phyloP scores from a whole-genome alignment of 257 asterid species.

The Ehretia macrophylla region DNA sequence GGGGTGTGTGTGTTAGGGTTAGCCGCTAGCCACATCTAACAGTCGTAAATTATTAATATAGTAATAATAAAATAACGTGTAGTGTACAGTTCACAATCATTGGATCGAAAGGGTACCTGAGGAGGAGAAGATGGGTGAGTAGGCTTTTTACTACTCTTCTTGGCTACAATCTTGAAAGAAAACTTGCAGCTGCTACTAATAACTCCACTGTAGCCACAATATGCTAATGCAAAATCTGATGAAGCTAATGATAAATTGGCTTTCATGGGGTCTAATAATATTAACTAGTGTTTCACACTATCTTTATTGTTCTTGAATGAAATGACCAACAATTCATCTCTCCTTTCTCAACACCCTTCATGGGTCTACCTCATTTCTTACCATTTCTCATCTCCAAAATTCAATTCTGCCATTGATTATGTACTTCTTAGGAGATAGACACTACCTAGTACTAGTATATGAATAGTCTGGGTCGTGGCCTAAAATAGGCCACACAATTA shows the following conservation, averaged over 20 bases:
- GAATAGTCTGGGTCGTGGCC: neutral
- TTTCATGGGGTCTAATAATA: conserved; percentile 46
- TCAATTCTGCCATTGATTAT: no score
- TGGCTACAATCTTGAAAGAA: conserved; percentile 55
- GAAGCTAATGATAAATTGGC: conserved; percentile 36
- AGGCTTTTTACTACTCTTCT: conserved; percentile 43
- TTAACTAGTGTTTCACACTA: conserved; percentile 1
- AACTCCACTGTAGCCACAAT: conserved; percentile 18
- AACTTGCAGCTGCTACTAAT: conserved; percentile 16
- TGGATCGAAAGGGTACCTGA: conserved; percentile 49
- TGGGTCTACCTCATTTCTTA: neutral
- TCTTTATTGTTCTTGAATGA: neutral
- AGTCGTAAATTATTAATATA: no score
- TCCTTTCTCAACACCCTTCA: neutral
- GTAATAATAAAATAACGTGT: no score
- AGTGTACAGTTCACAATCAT: no score
- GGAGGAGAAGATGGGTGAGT: conserved; percentile 50
- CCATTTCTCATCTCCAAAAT: no score
- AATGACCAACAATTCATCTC: neutral
- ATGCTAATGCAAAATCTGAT: conserved; percentile 31
- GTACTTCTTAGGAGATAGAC: no score
- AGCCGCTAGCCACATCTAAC: no score
- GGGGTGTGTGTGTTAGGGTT: no score
- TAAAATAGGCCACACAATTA: neutral
- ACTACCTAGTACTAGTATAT: no score